Evolutionary conservation across 192 early-diverging fungal species (phyloP), one percentile per base, ranked within the genome.

Genomic region (Linnemannia schmuckeri): DNA sequence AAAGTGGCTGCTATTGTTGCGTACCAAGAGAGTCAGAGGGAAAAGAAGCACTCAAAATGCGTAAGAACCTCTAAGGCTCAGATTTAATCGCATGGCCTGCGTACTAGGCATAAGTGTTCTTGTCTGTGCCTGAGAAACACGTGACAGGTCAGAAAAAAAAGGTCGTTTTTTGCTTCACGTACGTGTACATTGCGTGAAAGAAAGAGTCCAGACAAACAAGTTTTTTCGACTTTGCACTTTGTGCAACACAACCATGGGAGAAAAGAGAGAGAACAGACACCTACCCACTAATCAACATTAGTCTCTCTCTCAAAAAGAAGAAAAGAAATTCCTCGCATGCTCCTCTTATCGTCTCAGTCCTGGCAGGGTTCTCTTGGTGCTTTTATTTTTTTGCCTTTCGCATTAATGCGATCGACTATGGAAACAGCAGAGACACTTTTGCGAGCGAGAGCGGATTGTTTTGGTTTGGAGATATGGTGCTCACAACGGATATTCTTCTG

Each of bases 191-290:
- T 12, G 20, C 49, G 49, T 4, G 9, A 6, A 52, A 2, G 9
- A 6, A 52, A 2, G 17, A 52, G 12, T 44, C 42, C 49, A 57
- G 55, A 57, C 17, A n/a, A n/a, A 57, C 2, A 27, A 57, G 55
- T 57, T 22, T 55, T 7, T 49, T 13, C 47, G 15, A 49, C 17
- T 1, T 55, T 27, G 55, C 5, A 4, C 30, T 66, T 66, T 66
- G 61, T 66, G 61, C 61, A 66, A 66, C 55, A 57, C 55, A 57
- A 57, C 10, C 61, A 27, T 66, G n/a, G 61, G 61, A 66, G 27
- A 3, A 57, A n/a, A 6, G 12, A 47, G 5, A 4, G 47, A 49
- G 18, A 52, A 18, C 15, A 18, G 9, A 13, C 44, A 46, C 44
- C 10, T 10, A 13, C 12, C 44, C 12, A 46, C 12, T 46, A 46